Conservation (phyloP, 106 monocot species). For the Amphibolis antarctica region DNA sequence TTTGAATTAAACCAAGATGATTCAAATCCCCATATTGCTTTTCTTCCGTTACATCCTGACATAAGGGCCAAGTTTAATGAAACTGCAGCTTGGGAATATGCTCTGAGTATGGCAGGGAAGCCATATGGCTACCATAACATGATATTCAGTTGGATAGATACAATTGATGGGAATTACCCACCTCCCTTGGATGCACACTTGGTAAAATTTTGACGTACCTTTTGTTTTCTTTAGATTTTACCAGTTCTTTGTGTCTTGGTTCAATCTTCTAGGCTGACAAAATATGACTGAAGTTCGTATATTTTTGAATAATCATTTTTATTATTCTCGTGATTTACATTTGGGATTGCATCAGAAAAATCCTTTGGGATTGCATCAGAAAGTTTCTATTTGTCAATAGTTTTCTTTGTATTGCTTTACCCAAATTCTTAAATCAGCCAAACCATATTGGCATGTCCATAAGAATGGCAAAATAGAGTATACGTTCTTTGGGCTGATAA, state of each 20-base stretch:
- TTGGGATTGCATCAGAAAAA: background rate
- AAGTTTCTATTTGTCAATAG: no score
- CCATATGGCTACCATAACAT: slow-evolving; percentile 26
- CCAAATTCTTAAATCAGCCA: background rate
- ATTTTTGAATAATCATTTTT: no score
- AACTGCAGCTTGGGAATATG: slow-evolving; percentile 31
- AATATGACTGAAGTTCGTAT: no score
- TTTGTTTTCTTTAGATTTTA: background rate
- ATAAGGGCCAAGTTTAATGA: slow-evolving; percentile 19
- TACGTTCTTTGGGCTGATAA: background rate
- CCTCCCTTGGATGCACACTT: slow-evolving; percentile 19
- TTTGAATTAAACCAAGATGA: slow-evolving; percentile 23
- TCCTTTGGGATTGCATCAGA: background rate
- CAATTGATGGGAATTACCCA: slow-evolving; percentile 19
- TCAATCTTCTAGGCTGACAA: background rate
- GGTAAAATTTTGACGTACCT: background rate
- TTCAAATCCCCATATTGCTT: slow-evolving; percentile 22
- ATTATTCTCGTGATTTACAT: no score
- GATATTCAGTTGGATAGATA: slow-evolving; percentile 28
- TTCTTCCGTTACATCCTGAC: slow-evolving; percentile 24
- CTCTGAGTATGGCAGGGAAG: slow-evolving; percentile 21
- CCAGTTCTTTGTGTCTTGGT: background rate
- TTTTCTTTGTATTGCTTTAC: no score
- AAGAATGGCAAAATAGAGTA: background rate
- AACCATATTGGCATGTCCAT: background rate